phyloP scores from a whole-genome alignment of 2,329 filamentous ascomycete genomes.

The Ceratocystis variospora region DNA sequence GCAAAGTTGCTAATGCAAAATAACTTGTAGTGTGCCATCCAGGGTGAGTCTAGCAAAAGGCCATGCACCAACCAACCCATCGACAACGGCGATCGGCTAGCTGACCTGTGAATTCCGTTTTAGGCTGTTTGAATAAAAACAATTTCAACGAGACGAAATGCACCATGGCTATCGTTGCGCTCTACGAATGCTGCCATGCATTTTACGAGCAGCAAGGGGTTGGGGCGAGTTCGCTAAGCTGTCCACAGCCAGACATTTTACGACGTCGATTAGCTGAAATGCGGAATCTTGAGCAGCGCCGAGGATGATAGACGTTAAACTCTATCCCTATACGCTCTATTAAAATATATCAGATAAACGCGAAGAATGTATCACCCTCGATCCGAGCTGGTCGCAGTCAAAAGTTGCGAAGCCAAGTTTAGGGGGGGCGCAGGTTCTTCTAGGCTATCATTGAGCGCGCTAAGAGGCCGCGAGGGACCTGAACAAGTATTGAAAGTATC shows the following conservation, averaged over 20 bases:
- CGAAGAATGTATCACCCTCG: constrained; percentile 21
- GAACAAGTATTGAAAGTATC: constrained; percentile 76
- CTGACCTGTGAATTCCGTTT: constrained; percentile 52
- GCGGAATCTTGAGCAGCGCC: not conserved
- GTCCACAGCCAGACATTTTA: constrained; percentile 68
- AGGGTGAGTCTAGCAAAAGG: constrained; percentile 43
- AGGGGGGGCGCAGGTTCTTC: constrained; percentile 62
- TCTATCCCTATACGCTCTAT: not conserved
- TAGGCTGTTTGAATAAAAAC: constrained; percentile 74
- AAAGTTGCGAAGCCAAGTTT: constrained; percentile 40
- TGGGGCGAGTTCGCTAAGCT: constrained; percentile 62
- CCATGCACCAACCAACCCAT: not conserved
- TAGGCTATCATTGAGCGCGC: constrained; percentile 98
- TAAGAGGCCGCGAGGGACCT: constrained; percentile 67
- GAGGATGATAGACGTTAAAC: not conserved
- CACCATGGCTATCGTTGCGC: constrained; percentile 58
- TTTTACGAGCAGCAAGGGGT: constrained; percentile 77
- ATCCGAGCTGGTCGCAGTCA: constrained; percentile 30
- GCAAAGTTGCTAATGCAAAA: not conserved
- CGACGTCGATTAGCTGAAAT: constrained; percentile 28
- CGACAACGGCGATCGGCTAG: constrained; percentile 55
- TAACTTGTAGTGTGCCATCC: constrained; percentile 64
- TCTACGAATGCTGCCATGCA: constrained; percentile 85
- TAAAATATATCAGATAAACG: not conserved
- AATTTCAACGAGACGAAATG: constrained; percentile 79